These are phyloP conservation scores for Xylaria palmicola DNA, from an alignment of 495 filamentous ascomycete genomes.

Conservation along the genomic window DNA sequence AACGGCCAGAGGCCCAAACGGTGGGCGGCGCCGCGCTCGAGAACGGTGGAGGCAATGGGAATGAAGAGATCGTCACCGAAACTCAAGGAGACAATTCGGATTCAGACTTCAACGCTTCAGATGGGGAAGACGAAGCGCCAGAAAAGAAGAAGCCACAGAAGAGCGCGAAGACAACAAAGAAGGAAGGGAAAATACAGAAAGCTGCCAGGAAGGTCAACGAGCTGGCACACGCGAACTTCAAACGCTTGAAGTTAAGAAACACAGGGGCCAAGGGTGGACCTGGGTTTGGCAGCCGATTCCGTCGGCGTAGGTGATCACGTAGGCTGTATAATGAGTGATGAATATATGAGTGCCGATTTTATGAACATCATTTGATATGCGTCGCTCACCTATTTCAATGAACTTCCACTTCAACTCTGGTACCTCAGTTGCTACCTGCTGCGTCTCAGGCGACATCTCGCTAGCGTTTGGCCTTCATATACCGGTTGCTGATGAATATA, in stretches of 20 bases:
- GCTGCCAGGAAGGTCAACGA: slow-evolving; percentile 66
- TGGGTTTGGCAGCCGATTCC: slow-evolving; percentile 48
- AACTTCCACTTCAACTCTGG: too few relatives aligned
- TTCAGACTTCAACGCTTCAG: slow-evolving; percentile 22
- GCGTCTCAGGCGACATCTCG: too few relatives aligned
- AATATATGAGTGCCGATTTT: not conserved
- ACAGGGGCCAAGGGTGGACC: slow-evolving; percentile 53
- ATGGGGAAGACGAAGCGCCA: slow-evolving; percentile 31
- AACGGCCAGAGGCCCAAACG: slow-evolving; percentile 38
- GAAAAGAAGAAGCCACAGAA: slow-evolving; percentile 30
- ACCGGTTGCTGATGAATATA: too few relatives aligned
- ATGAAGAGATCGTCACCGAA: slow-evolving; percentile 39
- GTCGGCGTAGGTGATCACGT: slow-evolving; percentile 38
- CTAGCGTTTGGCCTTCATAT: too few relatives aligned
- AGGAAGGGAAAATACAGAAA: slow-evolving; percentile 56
- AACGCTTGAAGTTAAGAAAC: slow-evolving; percentile 75
- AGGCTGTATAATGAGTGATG: slow-evolving; percentile 1
- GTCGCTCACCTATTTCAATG: not conserved
- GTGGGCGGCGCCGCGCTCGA: slow-evolving; percentile 21
- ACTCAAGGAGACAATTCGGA: slow-evolving; percentile 46
- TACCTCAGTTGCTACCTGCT: too few relatives aligned
- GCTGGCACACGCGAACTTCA: slow-evolving; percentile 78
- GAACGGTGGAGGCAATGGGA: slow-evolving; percentile 1
- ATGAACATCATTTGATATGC: not conserved
- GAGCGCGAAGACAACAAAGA: slow-evolving; percentile 30